Conservation (phyloP, 352 stramenopile species). For the Phytophthora brassicae region DNA sequence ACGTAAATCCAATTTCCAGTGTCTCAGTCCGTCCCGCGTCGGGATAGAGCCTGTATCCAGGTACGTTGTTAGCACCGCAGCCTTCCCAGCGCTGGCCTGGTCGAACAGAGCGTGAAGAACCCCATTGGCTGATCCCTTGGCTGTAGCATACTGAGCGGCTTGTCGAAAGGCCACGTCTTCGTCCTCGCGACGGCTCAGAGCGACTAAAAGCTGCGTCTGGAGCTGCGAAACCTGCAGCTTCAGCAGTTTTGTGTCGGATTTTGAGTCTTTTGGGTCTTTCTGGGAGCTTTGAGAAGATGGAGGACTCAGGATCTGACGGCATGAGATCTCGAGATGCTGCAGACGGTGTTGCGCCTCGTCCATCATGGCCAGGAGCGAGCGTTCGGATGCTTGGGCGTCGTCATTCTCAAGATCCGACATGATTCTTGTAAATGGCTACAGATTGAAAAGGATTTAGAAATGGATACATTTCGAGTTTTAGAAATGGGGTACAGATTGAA, state of each 20-base stretch:
- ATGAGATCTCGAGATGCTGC: constrained; percentile 58
- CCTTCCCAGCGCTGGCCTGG: constrained; percentile 62
- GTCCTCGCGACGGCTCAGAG: constrained; percentile 65
- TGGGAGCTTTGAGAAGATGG: background rate
- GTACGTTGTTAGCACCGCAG: constrained; percentile 52
- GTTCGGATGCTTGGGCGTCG: background rate
- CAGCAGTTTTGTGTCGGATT: constrained; percentile 28
- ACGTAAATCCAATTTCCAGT: constrained; percentile 70
- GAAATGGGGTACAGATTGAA: too few species aligned
- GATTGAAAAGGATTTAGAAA: constrained; percentile 6
- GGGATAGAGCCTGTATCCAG: constrained; percentile 72
- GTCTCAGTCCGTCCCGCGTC: constrained; percentile 71
- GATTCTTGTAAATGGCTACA: constrained; percentile 9
- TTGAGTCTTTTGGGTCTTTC: constrained; percentile 7
- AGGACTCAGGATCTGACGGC: constrained; percentile 33
- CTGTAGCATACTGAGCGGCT: constrained; percentile 54
- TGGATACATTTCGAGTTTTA: too few species aligned
- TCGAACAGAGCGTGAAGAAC: constrained; percentile 81
- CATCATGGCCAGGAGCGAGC: constrained; percentile 63
- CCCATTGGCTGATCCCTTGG: constrained; percentile 74
- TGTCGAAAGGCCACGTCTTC: constrained; percentile 61
- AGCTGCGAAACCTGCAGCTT: constrained; percentile 57
- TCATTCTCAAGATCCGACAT: constrained; percentile 5
- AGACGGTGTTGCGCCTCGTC: constrained; percentile 44
- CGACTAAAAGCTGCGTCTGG: constrained; percentile 38